These are phyloP conservation scores for Millerago galiae DNA, from an alignment of 805 yeast species.

Conservation along the genomic window DNA sequence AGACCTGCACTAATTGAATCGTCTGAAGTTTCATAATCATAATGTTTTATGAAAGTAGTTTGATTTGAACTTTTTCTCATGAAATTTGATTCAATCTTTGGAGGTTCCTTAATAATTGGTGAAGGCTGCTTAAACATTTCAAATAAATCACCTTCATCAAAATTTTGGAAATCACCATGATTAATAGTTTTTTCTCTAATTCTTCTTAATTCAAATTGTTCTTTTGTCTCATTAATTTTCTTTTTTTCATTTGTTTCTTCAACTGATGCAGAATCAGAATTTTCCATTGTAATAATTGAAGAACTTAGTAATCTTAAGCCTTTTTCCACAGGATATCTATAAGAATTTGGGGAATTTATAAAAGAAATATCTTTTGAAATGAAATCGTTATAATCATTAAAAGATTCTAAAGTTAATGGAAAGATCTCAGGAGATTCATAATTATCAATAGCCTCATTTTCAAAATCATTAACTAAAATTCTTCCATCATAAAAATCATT, in stretches of 20 bases:
- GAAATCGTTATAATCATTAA: constrained; percentile 2
- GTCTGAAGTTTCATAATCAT: constrained; percentile 1
- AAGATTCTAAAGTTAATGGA: neutral
- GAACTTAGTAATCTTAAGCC: constrained; percentile 14
- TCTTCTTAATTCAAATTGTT: constrained; percentile 2
- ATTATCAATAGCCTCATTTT: neutral
- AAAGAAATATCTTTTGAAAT: neutral
- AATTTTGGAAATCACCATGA: constrained; percentile 12
- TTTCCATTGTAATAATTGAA: constrained; percentile 3
- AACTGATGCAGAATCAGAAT: neutral
- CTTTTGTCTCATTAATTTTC: neutral
- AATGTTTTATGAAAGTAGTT: neutral
- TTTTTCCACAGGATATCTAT: neutral
- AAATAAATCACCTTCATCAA: constrained; percentile 8
- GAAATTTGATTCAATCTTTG: neutral
- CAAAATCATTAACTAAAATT: neutral
- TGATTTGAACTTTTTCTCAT: neutral
- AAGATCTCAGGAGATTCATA: constrained; percentile 6
- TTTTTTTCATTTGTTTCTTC: neutral
- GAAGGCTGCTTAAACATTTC: neutral
- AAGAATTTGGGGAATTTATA: neutral
- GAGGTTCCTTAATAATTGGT: neutral
- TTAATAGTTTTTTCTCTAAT: constrained; percentile 10
- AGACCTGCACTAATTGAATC: neutral
- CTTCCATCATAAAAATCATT: constrained; percentile 1